Percentiles rank a stretch among this genome's conserved stretches.
Evolutionary conservation across 257 asterid genomes (phyloP).

Genomic region (Primulina tabacum): DNA sequence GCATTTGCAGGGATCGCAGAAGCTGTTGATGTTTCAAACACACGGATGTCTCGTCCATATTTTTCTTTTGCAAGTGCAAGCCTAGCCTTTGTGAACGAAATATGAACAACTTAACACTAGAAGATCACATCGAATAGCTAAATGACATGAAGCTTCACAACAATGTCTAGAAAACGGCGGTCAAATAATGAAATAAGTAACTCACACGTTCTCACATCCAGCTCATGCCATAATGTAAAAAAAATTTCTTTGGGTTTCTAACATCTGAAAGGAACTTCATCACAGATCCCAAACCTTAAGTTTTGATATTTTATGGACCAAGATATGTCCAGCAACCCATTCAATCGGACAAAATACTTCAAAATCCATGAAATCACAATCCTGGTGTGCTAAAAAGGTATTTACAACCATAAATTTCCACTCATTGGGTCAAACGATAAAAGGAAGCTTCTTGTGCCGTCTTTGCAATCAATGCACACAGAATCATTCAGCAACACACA

Average conservation of each 20-base stretch:
- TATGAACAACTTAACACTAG: conserved; percentile 20
- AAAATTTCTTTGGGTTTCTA: conserved; percentile 11
- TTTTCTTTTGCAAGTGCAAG: conserved; percentile 85
- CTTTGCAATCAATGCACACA: not conserved
- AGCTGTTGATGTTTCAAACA: conserved; percentile 63
- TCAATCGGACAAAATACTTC: not conserved
- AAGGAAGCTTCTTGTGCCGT: not conserved
- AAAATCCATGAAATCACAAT: conserved; percentile 3
- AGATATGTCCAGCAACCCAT: conserved; percentile 17
- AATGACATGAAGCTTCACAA: conserved; percentile 13
- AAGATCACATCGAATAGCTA: conserved; percentile 10
- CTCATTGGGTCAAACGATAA: not conserved
- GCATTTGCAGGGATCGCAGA: conserved; percentile 47
- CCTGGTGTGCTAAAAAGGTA: not conserved
- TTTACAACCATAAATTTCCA: not conserved
- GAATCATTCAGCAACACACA: not conserved
- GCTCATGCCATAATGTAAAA: not conserved
- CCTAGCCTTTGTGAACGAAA: conserved; percentile 43
- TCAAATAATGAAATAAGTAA: not conserved
- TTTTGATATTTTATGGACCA: conserved; percentile 17
- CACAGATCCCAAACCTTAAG: conserved; percentile 1
- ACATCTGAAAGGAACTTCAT: conserved; percentile 14
- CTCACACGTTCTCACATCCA: not conserved
- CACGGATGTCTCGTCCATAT: conserved; percentile 74
- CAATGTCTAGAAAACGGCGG: not conserved